phyloP scores from a whole-genome alignment of 2,329 filamentous ascomycete species.

The Chrysoporthe cubensis region DNA sequence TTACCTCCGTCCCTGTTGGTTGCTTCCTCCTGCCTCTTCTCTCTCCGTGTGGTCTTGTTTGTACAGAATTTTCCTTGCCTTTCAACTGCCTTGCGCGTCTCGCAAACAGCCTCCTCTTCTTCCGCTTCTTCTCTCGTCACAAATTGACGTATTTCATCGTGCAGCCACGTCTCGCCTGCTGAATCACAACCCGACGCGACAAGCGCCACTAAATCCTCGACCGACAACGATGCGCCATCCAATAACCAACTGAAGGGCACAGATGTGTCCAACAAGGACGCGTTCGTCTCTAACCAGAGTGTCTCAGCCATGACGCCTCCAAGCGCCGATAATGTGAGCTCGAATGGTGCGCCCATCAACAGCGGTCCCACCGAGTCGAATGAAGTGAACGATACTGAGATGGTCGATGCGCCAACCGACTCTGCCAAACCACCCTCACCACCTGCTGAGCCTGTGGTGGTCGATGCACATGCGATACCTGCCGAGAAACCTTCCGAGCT shows the following conservation, averaged over 20 bases:
- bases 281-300: constrained; percentile 36
- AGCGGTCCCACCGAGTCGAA: constrained; percentile 19
- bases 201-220: constrained; percentile 8
- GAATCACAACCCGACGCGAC: constrained; percentile 25
- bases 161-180: constrained; percentile 31
- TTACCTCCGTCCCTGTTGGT: constrained; percentile 1
- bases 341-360: constrained; percentile 17
- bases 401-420: constrained; percentile 36
- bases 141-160: constrained; percentile 21
- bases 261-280: constrained; percentile 32
- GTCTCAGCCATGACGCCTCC: constrained; percentile 28
- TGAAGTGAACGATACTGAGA: constrained; percentile 35
- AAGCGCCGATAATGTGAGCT: constrained; percentile 18
- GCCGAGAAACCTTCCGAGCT: constrained; percentile 10
- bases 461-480: constrained; percentile 5
- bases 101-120: no score
- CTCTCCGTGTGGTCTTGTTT: neutral
- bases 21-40: neutral
- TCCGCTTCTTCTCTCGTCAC: neutral
- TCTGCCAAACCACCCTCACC: constrained; percentile 28
- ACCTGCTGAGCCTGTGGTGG: constrained; percentile 19
- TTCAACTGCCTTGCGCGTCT: neutral
- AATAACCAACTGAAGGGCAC: constrained; percentile 22
- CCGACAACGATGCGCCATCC: constrained; percentile 9
- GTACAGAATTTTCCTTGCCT: neutral